Evolutionary conservation across 306 rosid species (phyloP).

Genomic region (Nissolia schottii): DNA sequence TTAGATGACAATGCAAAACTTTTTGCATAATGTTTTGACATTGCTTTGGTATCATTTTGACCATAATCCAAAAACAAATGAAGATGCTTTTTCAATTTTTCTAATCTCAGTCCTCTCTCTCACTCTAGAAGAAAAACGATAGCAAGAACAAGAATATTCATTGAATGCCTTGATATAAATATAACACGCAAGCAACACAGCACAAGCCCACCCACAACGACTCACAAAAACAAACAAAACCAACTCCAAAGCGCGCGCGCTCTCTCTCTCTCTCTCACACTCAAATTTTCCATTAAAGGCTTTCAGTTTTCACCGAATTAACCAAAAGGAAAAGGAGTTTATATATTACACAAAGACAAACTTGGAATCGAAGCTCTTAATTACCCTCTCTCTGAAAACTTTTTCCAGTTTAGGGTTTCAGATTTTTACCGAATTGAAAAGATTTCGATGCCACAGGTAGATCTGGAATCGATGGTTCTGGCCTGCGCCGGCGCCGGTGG

Average conservation of each 20-base stretch:
- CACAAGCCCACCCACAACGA: neutral
- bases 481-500: conserved; percentile 75
- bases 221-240: neutral
- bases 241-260: neutral
- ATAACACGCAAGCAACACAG: neutral
- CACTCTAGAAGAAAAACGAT: conserved; percentile 19
- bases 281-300: neutral
- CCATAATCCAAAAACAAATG: neutral
- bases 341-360: too few species aligned
- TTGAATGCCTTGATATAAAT: conserved; percentile 8
- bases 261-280: neutral
- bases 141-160: neutral
- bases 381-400: neutral
- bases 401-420: neutral
- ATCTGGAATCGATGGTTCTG: conserved; percentile 73
- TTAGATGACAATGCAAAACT: too few species aligned
- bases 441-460: conserved; percentile 66
- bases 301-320: too few species aligned
- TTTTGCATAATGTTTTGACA: conserved; percentile 10
- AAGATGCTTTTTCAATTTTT: neutral
- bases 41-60: conserved; percentile 32
- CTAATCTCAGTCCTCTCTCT: neutral
- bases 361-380: too few species aligned
- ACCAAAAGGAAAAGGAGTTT: too few species aligned
- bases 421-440: neutral